Evolutionary conservation across 2,329 filamentous ascomycete genomes (phyloP), one percentile per base, ranked within the genome.

Genomic region (Sclerotinia trifoliorum): DNA sequence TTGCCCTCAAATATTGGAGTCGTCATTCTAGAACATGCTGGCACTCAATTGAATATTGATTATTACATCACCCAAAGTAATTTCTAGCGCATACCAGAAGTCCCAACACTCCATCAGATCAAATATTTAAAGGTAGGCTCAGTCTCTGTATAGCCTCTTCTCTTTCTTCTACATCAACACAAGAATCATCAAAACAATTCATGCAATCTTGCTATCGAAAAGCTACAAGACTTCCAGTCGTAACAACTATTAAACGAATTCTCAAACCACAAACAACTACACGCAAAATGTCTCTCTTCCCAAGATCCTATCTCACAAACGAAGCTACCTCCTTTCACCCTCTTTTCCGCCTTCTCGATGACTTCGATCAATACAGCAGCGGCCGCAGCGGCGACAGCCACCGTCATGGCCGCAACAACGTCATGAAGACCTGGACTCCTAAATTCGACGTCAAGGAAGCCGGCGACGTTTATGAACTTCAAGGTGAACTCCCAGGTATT

Each of bases 391-490:
- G 46, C 35, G 15, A 42, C 19, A 51, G 35, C 46, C 66, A 61
- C 39, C 71, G 60, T 44, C 68, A 69, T 29, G 72, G 71, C 46
- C 70, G 70, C 60, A 70, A 54, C 62, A 70, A 71, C 58, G 24
- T 42, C 48, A 66, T 72, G 48, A 77, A 74, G 58, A 81, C 85
- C 76, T 94, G 93, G 85, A 85, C 86, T 68, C 92, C 91, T 66
- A 90, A 88, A 79, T 94, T 94, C 76, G 91, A 94, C 75, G 84
- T 94, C 70, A 88, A 86, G 78, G 92, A 95, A 81, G 86, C 85
- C 17, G 84, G 85, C 70, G 80, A 86, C 7, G 78, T 82, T 71
- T 94, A 93, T 77, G 89, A 94, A 79, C 88, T 94, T 26, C 87
- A 94, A 74, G 92, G 91, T 75, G 91, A 94, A 79, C 86, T 94